A percentile compares a stretch with the other conserved stretches of the same genome.
These are phyloP conservation scores for Talaromyces sp. DNA, from an alignment of 2,329 filamentous ascomycete species.

Conservation along the genomic window DNA sequence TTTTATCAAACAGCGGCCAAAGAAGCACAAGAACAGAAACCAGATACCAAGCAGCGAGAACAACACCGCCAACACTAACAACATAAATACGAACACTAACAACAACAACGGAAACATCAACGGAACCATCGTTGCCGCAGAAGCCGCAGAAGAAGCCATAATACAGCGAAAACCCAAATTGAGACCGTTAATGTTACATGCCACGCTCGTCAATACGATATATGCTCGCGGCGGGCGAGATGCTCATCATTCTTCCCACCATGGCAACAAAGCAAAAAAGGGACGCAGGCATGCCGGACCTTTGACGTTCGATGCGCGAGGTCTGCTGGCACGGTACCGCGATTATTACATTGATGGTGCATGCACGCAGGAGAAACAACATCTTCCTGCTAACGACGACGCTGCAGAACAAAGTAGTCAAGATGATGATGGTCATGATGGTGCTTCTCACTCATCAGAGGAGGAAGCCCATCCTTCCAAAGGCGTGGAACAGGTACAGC, in stretches of 20 bases:
- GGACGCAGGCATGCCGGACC: conserved; percentile 21
- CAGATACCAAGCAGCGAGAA: not conserved
- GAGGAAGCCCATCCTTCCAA: conserved; percentile 21
- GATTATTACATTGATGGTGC: conserved; percentile 36
- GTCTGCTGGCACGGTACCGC: conserved; percentile 33
- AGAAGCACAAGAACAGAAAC: conserved; percentile 5
- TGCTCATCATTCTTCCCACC: not conserved
- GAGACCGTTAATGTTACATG: conserved; percentile 72
- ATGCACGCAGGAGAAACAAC: conserved; percentile 24
- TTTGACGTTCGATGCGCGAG: conserved; percentile 51
- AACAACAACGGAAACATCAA: not conserved
- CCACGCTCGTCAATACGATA: conserved; percentile 81
- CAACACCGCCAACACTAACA: not conserved
- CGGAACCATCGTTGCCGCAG: not conserved
- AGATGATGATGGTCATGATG: conserved; percentile 12
- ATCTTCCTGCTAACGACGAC: not conserved
- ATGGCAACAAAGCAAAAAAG: conserved; percentile 17
- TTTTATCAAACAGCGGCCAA: conserved; percentile 21
- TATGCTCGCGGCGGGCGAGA: conserved; percentile 51
- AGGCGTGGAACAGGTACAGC: conserved; percentile 4
- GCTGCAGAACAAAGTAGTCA: conserved; percentile 2
- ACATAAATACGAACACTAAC: too few species aligned
- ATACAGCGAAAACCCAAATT: conserved; percentile 28
- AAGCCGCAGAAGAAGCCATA: conserved; percentile 10
- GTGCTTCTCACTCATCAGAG: conserved; percentile 8